These are phyloP conservation scores for Cutaneotrichosporon sp. DNA, from an alignment of 1,284 basidiomycete genomes.

Conservation along the genomic window DNA sequence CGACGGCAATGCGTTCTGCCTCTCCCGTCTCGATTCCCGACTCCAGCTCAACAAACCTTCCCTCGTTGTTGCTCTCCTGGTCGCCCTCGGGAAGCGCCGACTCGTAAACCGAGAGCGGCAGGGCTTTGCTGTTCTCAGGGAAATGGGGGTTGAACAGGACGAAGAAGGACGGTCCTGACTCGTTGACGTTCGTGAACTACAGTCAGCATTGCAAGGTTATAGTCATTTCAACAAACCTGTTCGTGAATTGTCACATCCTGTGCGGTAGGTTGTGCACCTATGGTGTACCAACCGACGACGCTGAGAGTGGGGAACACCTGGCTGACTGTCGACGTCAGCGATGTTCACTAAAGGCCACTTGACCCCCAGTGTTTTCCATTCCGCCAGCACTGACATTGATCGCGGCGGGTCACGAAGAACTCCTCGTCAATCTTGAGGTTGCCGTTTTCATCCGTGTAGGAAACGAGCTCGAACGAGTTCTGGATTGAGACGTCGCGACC, in stretches of 20 bases:
- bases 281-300: constrained; percentile 95
- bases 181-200: constrained; percentile 52
- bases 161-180: constrained; percentile 46
- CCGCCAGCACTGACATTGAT: constrained; percentile 78
- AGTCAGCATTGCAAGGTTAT: constrained; percentile 48
- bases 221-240: constrained; percentile 61
- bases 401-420: constrained; percentile 74
- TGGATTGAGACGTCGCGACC: constrained; percentile 93
- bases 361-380: no score
- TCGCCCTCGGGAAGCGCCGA: constrained; percentile 72
- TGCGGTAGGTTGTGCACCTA: constrained; percentile 64
- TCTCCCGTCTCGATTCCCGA: constrained; percentile 86
- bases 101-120: constrained; percentile 86
- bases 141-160: constrained; percentile 51
- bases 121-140: constrained; percentile 52
- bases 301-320: constrained; percentile 96
- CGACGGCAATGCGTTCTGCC: constrained; percentile 95
- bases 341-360: no score
- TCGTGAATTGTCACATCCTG: constrained; percentile 77
- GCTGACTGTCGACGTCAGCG: no score
- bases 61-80: constrained; percentile 26
- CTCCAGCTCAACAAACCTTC: constrained; percentile 66
- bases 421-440: constrained; percentile 60
- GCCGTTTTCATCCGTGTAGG: constrained; percentile 9
- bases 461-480: constrained; percentile 86